Evolutionary conservation across 2,329 filamentous ascomycete species (phyloP).

Genomic region (Cordyceps tenuipes): DNA sequence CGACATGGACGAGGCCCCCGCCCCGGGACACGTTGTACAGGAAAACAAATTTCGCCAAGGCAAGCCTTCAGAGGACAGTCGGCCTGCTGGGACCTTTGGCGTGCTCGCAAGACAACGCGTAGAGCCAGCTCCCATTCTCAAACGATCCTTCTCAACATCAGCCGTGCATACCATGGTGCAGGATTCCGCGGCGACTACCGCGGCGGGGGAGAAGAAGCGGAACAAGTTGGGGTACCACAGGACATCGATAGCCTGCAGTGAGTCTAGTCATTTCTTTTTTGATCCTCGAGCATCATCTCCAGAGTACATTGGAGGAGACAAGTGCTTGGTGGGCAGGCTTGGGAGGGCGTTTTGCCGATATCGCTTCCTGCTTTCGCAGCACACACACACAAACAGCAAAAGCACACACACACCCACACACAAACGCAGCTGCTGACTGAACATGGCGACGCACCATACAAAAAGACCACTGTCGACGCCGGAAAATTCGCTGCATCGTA

Average conservation of each 20-base stretch:
- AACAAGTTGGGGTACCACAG: constrained; percentile 89
- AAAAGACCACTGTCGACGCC: constrained; percentile 72
- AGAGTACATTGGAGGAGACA: background rate
- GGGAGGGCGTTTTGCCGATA: no score
- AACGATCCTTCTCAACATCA: constrained; percentile 7
- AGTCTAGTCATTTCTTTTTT: constrained; percentile 30
- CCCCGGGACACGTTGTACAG: background rate
- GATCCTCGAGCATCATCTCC: background rate
- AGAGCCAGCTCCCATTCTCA: background rate
- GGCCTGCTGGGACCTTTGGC: background rate
- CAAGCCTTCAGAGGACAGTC: background rate
- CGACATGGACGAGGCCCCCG: background rate
- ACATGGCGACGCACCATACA: background rate
- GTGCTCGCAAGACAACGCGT: background rate
- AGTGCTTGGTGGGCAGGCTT: no score
- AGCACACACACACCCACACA: background rate
- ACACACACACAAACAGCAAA: no score
- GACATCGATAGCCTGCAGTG: constrained; percentile 84
- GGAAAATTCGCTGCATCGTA: constrained; percentile 80
- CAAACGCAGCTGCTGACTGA: background rate
- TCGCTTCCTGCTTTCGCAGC: background rate
- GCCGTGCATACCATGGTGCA: constrained; percentile 4
- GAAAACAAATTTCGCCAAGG: background rate
- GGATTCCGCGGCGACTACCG: constrained; percentile 22
- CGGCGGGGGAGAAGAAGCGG: constrained; percentile 43